A percentile compares a stretch with the other conserved stretches of the same genome.
Evolutionary conservation across 1,284 basidiomycete genomes (phyloP).

Genomic region (Vanrija humicola): DNA sequence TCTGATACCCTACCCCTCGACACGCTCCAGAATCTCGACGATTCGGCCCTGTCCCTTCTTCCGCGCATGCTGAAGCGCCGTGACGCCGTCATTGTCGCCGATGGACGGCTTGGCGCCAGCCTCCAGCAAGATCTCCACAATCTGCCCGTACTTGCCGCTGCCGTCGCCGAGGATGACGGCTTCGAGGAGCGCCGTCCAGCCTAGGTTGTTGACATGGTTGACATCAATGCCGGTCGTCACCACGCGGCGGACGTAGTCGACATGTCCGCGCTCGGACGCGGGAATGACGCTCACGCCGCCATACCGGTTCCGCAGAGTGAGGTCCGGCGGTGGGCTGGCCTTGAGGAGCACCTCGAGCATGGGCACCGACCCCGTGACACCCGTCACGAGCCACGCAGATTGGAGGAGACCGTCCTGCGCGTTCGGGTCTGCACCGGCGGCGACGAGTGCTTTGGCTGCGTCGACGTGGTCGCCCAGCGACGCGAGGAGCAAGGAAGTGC

Average conservation of each 20-base stretch:
- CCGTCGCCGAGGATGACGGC: constrained; percentile 13
- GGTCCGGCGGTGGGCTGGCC: background rate
- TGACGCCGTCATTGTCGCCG: constrained; percentile 9
- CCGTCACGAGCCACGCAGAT: constrained; percentile 10
- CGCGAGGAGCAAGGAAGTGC: constrained; percentile 7
- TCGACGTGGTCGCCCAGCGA: constrained; percentile 3
- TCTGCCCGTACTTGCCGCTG: background rate
- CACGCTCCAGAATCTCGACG: too few relatives aligned
- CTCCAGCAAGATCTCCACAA: constrained; percentile 5
- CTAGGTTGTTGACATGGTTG: constrained; percentile 12
- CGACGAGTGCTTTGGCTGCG: constrained; percentile 2
- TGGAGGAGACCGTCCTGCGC: constrained; percentile 2
- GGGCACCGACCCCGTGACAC: constrained; percentile 8
- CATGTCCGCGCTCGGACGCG: constrained; percentile 10
- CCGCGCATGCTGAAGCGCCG: constrained; percentile 5
- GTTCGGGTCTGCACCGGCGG: constrained; percentile 5
- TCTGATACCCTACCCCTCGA: too few relatives aligned
- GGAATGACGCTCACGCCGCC: constrained; percentile 12
- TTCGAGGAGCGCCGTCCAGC: constrained; percentile 13
- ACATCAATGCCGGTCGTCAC: constrained; percentile 7
- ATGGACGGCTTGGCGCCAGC: constrained; percentile 1
- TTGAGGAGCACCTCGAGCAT: constrained; percentile 7
- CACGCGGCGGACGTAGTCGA: constrained; percentile 7
- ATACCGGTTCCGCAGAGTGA: constrained; percentile 8
- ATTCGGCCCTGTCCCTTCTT: background rate